Percentiles rank a stretch among this genome's conserved stretches.
Conservation (phyloP, 805 yeast species). For the Maudiozyma bulderi region DNA sequence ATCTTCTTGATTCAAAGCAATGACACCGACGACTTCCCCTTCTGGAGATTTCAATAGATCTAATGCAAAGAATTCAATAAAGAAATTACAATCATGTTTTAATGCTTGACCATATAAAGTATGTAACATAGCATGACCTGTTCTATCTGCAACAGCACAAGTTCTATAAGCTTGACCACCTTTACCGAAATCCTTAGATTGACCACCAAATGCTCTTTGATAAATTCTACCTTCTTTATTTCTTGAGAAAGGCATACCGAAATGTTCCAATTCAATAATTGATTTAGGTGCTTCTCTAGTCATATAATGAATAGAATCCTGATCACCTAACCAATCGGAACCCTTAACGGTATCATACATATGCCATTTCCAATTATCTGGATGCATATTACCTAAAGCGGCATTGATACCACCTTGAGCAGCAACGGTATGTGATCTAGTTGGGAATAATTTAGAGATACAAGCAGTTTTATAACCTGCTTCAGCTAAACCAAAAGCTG, state of each 20-base stretch:
- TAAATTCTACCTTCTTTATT: constrained; percentile 93
- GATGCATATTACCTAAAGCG: constrained; percentile 96
- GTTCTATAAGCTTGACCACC: constrained; percentile 99
- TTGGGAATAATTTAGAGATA: constrained; percentile 92
- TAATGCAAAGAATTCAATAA: constrained; percentile 93
- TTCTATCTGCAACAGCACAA: constrained; percentile 98
- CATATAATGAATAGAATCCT: constrained; percentile 98
- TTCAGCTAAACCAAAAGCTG: constrained; percentile 94
- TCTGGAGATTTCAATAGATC: constrained; percentile 81
- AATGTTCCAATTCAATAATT: constrained; percentile 93
- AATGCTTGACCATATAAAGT: constrained; percentile 93
- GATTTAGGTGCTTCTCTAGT: constrained; percentile 95
- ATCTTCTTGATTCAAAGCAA: constrained; percentile 97
- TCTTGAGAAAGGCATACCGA: constrained; percentile 97
- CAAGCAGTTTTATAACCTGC: constrained; percentile 98
- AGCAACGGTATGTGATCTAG: constrained; percentile 97
- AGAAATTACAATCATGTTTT: constrained; percentile 94
- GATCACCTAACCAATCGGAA: constrained; percentile 99
- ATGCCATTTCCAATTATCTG: constrained; percentile 99
- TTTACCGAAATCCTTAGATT: constrained; percentile 87
- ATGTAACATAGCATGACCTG: constrained; percentile 95
- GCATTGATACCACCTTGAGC: constrained; percentile 99
- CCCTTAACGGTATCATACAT: constrained; percentile 99
- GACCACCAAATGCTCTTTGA: constrained; percentile 99
- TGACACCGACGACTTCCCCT: constrained; percentile 93